Conservation (phyloP, 2,329 filamentous ascomycete species). For the Lasiodiplodia theobromae region DNA sequence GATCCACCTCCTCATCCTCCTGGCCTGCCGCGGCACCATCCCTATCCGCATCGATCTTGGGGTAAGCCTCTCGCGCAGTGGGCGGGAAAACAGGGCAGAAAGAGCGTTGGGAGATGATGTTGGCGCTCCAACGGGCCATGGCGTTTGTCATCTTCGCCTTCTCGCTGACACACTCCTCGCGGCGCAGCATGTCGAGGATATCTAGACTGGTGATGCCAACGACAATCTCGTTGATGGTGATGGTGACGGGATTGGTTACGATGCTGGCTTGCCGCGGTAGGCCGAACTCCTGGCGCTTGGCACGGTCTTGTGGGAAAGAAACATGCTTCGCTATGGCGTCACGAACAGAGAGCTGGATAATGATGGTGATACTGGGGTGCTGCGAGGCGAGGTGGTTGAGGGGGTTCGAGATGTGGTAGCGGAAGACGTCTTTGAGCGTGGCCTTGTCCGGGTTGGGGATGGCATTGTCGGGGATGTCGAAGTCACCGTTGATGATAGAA, state of each 20-base stretch:
- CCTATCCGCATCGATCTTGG: constrained; percentile 54
- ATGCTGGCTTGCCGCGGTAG: constrained; percentile 78
- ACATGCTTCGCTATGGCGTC: constrained; percentile 84
- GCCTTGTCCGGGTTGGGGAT: constrained; percentile 69
- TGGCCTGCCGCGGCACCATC: constrained; percentile 53
- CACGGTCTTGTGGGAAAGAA: constrained; percentile 81
- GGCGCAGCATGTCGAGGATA: constrained; percentile 79
- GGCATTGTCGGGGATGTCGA: constrained; percentile 50
- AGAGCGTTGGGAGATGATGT: constrained; percentile 87
- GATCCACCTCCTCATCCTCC: constrained; percentile 48
- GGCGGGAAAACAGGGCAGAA: constrained; percentile 92
- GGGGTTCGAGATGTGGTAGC: constrained; percentile 75
- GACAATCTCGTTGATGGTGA: constrained; percentile 86
- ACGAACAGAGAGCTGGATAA: constrained; percentile 83
- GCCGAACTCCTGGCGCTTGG: constrained; percentile 74
- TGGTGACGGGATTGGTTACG: constrained; percentile 88
- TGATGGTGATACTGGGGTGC: constrained; percentile 80
- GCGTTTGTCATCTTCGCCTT: constrained; percentile 65
- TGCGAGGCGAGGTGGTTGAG: constrained; percentile 73
- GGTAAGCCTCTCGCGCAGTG: constrained; percentile 71
- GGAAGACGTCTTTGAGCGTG: constrained; percentile 84
- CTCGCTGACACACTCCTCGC: constrained; percentile 71
- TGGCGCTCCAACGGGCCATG: constrained; percentile 74
- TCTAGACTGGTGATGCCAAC: constrained; percentile 86
- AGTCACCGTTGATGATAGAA: constrained; percentile 69